Evolutionary conservation across 129 eudicot species (phyloP).

Genomic region (Dittrichia graveolens): DNA sequence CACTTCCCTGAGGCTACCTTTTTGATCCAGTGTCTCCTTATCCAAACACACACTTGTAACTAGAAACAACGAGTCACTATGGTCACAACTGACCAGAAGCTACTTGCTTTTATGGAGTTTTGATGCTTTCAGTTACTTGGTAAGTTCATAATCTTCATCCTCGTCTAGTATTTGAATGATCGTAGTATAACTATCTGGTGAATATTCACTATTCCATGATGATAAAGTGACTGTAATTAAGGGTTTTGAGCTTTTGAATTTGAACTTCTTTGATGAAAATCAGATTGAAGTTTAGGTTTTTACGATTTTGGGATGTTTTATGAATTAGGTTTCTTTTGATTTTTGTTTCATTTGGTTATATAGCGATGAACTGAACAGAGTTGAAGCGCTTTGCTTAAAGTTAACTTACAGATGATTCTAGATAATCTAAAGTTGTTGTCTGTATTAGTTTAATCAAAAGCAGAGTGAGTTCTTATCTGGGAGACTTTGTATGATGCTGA

Average conservation of each 20-base stretch:
- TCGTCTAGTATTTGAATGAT: conserved; percentile 2
- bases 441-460: neutral
- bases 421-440: neutral
- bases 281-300: conserved; percentile 16
- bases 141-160: conserved; percentile 25
- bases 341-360: neutral
- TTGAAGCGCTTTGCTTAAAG: neutral
- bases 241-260: conserved; percentile 6
- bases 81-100: neutral
- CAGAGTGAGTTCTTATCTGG: neutral
- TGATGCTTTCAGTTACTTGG: conserved; percentile 17
- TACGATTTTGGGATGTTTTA: neutral
- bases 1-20: conserved; percentile 11
- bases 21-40: conserved; percentile 15
- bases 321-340: neutral
- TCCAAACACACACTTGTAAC: neutral
- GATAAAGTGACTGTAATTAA: conserved; percentile 13
- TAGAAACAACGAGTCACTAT: neutral
- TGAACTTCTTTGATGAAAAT: conserved; percentile 8
- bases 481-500: conserved; percentile 11
- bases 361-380: neutral
- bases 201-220: neutral
- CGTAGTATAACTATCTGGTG: neutral
- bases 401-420: conserved; percentile 1
- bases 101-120: neutral